Conservation (phyloP, 148 eudicot genomes). For the Rhododendron griersonianum region DNA sequence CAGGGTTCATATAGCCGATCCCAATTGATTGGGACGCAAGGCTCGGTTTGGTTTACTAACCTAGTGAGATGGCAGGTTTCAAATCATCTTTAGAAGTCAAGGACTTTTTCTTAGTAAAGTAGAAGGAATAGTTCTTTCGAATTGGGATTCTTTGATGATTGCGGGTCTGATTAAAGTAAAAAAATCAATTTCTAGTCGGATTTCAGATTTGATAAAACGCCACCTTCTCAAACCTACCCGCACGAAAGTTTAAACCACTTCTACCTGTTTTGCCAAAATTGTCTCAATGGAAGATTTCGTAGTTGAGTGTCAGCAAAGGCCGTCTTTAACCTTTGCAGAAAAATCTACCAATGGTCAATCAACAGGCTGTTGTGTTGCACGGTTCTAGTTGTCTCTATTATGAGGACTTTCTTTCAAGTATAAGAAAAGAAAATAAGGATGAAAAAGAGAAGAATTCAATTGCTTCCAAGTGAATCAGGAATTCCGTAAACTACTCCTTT, state of each 20-base stretch:
- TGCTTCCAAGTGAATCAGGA: neutral
- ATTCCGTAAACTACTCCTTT: neutral
- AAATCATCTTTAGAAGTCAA: neutral
- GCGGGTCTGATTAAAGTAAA: neutral
- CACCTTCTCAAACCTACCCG: neutral
- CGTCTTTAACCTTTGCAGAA: neutral
- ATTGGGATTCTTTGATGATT: neutral
- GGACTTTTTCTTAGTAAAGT: neutral
- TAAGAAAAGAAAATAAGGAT: neutral
- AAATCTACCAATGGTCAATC: neutral
- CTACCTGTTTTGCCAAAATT: neutral
- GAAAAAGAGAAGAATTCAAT: neutral
- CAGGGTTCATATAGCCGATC: too few relatives aligned
- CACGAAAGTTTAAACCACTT: neutral
- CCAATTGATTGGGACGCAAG: too few relatives aligned
- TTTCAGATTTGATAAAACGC: neutral
- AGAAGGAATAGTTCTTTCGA: neutral
- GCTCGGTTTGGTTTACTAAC: neutral
- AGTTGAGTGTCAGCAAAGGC: neutral
- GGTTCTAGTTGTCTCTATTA: neutral
- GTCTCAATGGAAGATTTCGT: neutral
- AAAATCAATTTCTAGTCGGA: neutral
- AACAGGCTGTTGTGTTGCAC: neutral
- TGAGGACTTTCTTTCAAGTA: neutral
- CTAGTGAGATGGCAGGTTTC: neutral